Base-by-base conservation (phyloP, 129 eudicot genomes). In the Oenanthe sinensis region DNA sequence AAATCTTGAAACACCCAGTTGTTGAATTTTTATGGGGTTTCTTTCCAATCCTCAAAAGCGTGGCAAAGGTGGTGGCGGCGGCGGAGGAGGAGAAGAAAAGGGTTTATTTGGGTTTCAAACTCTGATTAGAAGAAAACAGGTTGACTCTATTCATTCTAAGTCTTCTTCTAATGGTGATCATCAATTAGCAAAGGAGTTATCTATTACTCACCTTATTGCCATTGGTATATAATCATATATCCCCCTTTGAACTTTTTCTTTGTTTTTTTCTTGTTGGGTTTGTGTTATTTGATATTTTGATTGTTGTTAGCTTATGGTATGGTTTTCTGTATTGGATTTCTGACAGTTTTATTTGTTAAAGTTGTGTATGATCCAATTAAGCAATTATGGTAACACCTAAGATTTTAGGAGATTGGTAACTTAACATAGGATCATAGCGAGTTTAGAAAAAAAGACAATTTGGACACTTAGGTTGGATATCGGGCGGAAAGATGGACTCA, bases 121-220 rank as follows among this genome's bases (percentile, higher is more conserved):
- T 80, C 80, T 91, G 78, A 88, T 91, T 74, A 94, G 98, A 84
- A 91, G 98, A 72, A 93, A 93, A 81, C 87, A 91, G 87, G 98
- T 94, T 39, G 98, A 94, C 88, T 94, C 97, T 0, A 71, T 76
- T 75, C 91, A 90, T 80, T 72, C 89, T 0, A 90, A 89, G 70
- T 74, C 90, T 8, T 74, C 90, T 8, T 85, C 92, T 43, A 81
- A 80, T 12, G 62, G 85, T 47, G 94, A 84, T 46, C 96, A 85
- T 85, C 93, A 88, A 75, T 89, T 94, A 87, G 98, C 98, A 26
- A 94, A 94, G 83, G 96, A 90, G 42, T 79, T 94, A 71, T 86
- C 98, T 15, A 71, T 94, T 70, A 84, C 90, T 79, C 98, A 94
- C 81, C 91, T 94, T 10, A 90, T 94, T 82, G 96, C 91, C 71